phyloP scores from a whole-genome alignment of 768 basidiomycete genomes.

The Cyclocybe cylindracea region DNA sequence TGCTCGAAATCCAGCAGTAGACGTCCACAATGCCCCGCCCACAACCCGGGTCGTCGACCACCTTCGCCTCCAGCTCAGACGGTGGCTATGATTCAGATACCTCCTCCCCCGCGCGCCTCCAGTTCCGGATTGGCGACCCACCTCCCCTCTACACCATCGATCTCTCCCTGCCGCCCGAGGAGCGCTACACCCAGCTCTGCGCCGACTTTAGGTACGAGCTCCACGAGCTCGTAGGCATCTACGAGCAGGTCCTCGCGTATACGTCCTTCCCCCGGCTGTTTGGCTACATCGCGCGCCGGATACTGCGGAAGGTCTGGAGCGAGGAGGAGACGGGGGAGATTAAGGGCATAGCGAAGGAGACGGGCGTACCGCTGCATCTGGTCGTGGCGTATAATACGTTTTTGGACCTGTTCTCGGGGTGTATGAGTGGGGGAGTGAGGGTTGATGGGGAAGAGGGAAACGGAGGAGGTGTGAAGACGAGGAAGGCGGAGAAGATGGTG shows the following conservation, averaged over 20 bases:
- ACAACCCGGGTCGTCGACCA: too few species aligned
- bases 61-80: too few species aligned
- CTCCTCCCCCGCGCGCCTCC: too few species aligned
- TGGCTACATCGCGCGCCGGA: conserved; percentile 21
- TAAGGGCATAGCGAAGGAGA: conserved; percentile 28
- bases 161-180: conserved; percentile 30
- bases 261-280: conserved; percentile 25
- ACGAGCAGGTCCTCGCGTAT: conserved; percentile 24
- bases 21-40: too few species aligned
- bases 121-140: neutral
- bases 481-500: conserved; percentile 19
- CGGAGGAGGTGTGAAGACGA: too few species aligned
- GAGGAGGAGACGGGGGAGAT: conserved; percentile 36
- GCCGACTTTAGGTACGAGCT: conserved; percentile 27
- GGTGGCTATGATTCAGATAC: too few species aligned
- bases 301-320: conserved; percentile 30
- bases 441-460: conserved; percentile 9
- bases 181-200: conserved; percentile 33
- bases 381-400: conserved; percentile 42
- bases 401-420: conserved; percentile 38
- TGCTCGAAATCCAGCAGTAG: too few species aligned
- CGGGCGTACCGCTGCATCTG: conserved; percentile 29
- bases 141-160: conserved; percentile 32
- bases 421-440: conserved; percentile 35
- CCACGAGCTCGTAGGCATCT: conserved; percentile 25